Conservation (phyloP, 1,284 basidiomycete species). For the Chalciporus sp. region DNA sequence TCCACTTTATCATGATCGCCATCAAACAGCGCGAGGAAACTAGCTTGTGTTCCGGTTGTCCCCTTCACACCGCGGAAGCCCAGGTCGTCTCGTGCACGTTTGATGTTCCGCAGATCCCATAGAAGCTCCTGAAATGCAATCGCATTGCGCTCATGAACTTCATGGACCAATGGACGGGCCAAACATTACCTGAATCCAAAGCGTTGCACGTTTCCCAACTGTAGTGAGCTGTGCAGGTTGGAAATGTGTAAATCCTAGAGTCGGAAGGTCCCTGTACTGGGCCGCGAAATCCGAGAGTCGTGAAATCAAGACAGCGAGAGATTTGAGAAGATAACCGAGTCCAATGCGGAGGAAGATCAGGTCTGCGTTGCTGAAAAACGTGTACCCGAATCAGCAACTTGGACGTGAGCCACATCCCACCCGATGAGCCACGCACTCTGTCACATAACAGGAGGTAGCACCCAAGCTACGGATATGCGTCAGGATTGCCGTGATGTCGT, state of each 20-base stretch:
- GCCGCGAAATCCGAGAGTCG: constrained; percentile 82
- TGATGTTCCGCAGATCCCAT: constrained; percentile 95
- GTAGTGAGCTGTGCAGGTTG: constrained; percentile 99
- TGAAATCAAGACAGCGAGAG: constrained; percentile 88
- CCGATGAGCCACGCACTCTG: constrained; percentile 67
- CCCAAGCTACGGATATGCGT: constrained; percentile 64
- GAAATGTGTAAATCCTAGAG: constrained; percentile 98
- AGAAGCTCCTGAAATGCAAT: constrained; percentile 71
- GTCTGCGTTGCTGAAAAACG: constrained; percentile 81
- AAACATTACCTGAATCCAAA: constrained; percentile 86
- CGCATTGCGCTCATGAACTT: not conserved
- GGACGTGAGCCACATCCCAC: constrained; percentile 7
- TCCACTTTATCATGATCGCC: constrained; percentile 96
- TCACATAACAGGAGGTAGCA: constrained; percentile 98
- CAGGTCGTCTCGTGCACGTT: constrained; percentile 88
- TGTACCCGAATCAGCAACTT: constrained; percentile 13
- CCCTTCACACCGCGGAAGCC: constrained; percentile 99
- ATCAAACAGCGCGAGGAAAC: constrained; percentile 93
- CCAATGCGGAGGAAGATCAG: constrained; percentile 94
- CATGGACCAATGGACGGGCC: not conserved
- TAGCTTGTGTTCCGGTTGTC: constrained; percentile 97
- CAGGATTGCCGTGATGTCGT: constrained; percentile 5
- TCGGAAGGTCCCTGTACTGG: constrained; percentile 78
- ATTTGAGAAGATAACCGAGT: constrained; percentile 83
- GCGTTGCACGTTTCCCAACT: constrained; percentile 97